These are phyloP conservation scores for Ogataea zsoltii DNA, from an alignment of 805 yeast species.

Conservation along the genomic window DNA sequence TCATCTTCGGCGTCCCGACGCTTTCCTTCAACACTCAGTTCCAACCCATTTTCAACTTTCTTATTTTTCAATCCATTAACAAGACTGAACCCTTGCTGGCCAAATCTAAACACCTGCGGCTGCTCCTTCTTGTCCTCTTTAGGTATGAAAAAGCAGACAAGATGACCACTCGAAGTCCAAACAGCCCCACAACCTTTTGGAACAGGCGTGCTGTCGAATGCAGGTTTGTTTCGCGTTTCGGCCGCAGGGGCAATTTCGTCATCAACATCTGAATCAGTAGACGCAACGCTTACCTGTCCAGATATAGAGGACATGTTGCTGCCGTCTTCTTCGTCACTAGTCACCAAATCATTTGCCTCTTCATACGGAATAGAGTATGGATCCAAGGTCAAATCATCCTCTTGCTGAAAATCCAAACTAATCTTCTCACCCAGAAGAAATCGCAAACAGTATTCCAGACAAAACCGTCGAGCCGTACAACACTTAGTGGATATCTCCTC, in stretches of 20 bases:
- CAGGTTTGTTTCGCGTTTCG: conserved; percentile 24
- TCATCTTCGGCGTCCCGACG: conserved; percentile 27
- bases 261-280: conserved; percentile 23
- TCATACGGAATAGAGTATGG: conserved; percentile 33
- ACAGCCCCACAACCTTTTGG: conserved; percentile 93
- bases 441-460: conserved; percentile 79
- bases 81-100: conserved; percentile 54
- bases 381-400: conserved; percentile 28
- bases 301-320: conserved; percentile 21
- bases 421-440: conserved; percentile 79
- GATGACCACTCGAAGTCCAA: conserved; percentile 77
- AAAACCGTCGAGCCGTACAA: conserved; percentile 58
- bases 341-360: conserved; percentile 24
- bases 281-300: conserved; percentile 17
- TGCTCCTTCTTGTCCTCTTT: conserved; percentile 45
- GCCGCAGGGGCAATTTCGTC: conserved; percentile 22
- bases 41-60: conserved; percentile 26
- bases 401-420: conserved; percentile 41
- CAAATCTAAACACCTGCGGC: conserved; percentile 45
- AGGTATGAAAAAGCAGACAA: conserved; percentile 80
- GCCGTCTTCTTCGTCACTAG: conserved; percentile 15
- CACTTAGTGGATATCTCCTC: conserved; percentile 56
- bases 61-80: conserved; percentile 32
- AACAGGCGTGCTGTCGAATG: conserved; percentile 79
- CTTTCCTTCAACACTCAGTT: conserved; percentile 15